A percentile compares a stretch with the other conserved stretches of the same genome.
Evolutionary conservation across 768 basidiomycete genomes (phyloP).

Genomic region (Lanmaoa rubissima): DNA sequence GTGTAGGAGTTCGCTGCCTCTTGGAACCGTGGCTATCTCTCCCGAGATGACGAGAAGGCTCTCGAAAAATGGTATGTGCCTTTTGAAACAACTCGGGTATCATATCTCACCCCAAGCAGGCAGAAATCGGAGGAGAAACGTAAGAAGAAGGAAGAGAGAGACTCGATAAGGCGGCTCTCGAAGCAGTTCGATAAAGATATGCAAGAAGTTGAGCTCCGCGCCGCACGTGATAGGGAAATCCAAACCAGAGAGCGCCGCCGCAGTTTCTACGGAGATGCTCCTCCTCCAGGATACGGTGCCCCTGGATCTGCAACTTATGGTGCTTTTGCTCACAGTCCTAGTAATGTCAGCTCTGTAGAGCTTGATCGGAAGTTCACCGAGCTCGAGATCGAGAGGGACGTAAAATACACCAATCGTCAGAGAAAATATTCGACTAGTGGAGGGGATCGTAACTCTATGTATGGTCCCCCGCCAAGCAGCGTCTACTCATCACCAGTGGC

Average conservation of each 20-base stretch:
- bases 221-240: conserved; percentile 57
- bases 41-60: conserved; percentile 39
- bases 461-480: conserved; percentile 12
- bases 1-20: conserved; percentile 58
- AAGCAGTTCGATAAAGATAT: conserved; percentile 42
- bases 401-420: conserved; percentile 34
- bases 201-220: conserved; percentile 53
- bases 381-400: conserved; percentile 34
- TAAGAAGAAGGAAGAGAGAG: conserved; percentile 52
- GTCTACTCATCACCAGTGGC: conserved; percentile 31
- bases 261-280: conserved; percentile 46
- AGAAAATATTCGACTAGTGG: conserved; percentile 47
- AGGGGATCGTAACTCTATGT: conserved; percentile 27
- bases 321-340: conserved; percentile 27
- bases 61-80: conserved; percentile 45
- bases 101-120: conserved; percentile 36
- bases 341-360: conserved; percentile 23
- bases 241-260: conserved; percentile 50
- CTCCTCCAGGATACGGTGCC: conserved; percentile 28
- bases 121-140: conserved; percentile 47
- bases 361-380: conserved; percentile 40
- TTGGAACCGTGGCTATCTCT: conserved; percentile 47
- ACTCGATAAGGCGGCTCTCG: conserved; percentile 37
- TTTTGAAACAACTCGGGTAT: neutral
- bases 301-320: conserved; percentile 25